Percentiles rank a stretch among this genome's conserved stretches.
These are phyloP conservation scores for Pyrenophora teres DNA, from an alignment of 2,329 filamentous ascomycete species.

Conservation along the genomic window DNA sequence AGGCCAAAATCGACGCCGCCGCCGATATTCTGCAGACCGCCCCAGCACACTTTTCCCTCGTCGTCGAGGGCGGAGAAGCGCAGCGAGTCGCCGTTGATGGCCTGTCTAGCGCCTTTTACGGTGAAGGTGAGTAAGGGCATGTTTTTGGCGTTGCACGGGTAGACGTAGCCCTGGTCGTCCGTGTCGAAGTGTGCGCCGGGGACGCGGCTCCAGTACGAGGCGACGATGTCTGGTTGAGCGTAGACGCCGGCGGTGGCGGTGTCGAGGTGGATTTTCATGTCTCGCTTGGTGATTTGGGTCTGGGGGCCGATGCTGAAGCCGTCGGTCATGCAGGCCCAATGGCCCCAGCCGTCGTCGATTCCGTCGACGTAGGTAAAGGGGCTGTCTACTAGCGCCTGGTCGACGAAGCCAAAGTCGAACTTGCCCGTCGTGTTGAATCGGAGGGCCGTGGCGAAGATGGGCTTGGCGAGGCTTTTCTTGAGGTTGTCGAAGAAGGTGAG, in stretches of 20 bases:
- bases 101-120: neutral
- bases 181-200: neutral
- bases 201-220: neutral
- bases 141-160: neutral
- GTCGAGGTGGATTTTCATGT: neutral
- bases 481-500: neutral
- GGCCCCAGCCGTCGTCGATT: neutral
- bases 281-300: neutral
- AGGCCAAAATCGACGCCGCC: constrained; percentile 1
- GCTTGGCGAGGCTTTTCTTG: neutral
- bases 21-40: neutral
- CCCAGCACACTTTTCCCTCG: neutral
- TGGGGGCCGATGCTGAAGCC: neutral
- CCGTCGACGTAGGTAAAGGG: neutral
- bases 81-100: neutral
- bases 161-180: neutral
- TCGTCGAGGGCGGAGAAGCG: neutral
- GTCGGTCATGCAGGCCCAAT: neutral
- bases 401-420: constrained; percentile 1
- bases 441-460: neutral
- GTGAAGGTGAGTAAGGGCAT: neutral
- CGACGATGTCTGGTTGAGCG: neutral
- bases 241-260: neutral
- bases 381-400: neutral
- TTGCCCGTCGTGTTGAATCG: neutral